Evolutionary conservation across 306 rosid species (phyloP), one percentile per base, ranked within the genome.

Genomic region (Dryas octopetala): DNA sequence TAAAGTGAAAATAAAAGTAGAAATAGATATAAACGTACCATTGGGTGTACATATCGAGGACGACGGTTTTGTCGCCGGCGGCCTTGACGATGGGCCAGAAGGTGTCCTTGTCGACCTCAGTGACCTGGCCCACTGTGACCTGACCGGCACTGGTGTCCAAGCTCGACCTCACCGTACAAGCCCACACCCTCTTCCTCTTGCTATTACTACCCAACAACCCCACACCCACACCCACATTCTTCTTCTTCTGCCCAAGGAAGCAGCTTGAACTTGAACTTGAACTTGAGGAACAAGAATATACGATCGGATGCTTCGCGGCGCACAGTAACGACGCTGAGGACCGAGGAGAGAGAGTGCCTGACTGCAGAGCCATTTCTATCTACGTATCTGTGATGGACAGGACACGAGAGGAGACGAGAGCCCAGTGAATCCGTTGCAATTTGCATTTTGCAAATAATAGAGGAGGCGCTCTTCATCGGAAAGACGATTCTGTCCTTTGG

Each of bases 51-150:
- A 95, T 95, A 78, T 95, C 97, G 70, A 95, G 96, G 71, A 92
- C 97, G 75, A 95, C 89, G 74, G 99, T 47, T 86, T 92, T 92
- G 40, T 88, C 96, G 32, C 87, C 97, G 76, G 99, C 97, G 68
- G 92, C 96, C 59, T 89, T 88, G 78, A 92, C 99, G 45, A 95
- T 91, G 11, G 99, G 97, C 99, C 99, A 92, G 89, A 95, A 95
- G 23, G 93, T 95, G 46, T 95, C 97, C 83, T 95, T 91, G 81
- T 88, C 82, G 9, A 95, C 97, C 84, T 88, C 96, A 3, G 97
- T 95, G 62, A 95, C 97, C 84, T 90, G 80, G 4, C 97, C 99
- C 28, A 63, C 68, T 16, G 7, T 63, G 7, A 87, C 97, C 0
- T 93, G 82, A 4, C 87, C 96, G 41, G 83, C 83, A 4, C 3